Conservation (phyloP, 2,329 filamentous ascomycete species). For the Lachnellula hyalina region DNA sequence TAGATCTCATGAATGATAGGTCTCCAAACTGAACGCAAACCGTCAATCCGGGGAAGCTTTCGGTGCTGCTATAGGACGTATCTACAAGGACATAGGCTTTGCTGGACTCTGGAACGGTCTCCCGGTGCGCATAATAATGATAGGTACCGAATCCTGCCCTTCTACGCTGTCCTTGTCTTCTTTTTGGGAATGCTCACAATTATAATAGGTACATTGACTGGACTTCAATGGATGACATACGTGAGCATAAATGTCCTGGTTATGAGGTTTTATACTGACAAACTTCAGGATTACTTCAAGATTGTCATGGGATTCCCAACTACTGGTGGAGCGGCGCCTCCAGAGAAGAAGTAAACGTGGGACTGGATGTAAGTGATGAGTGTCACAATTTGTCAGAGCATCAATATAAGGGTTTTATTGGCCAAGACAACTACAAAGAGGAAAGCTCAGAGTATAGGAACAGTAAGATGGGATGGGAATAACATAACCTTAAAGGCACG, state of each 20-base stretch:
- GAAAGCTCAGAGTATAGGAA: too few relatives aligned
- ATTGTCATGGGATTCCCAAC: conserved; percentile 84
- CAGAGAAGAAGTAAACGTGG: conserved; percentile 21
- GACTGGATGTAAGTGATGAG: too few relatives aligned
- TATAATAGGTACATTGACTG: conserved; percentile 64
- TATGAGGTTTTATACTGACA: conserved; percentile 3
- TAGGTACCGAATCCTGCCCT: too few relatives aligned
- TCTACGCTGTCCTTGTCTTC: too few relatives aligned
- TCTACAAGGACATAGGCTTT: conserved; percentile 86
- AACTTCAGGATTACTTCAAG: conserved; percentile 72
- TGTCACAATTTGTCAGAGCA: too few relatives aligned
- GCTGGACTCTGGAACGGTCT: conserved; percentile 87
- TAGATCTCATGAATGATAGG: too few relatives aligned
- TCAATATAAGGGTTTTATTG: too few relatives aligned
- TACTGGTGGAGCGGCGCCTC: conserved; percentile 54
- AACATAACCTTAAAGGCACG: too few relatives aligned
- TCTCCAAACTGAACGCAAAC: conserved; percentile 78
- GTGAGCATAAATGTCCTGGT: conserved; percentile 36
- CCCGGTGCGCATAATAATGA: conserved; percentile 80
- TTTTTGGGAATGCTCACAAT: conserved; percentile 83
- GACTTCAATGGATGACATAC: conserved; percentile 92
- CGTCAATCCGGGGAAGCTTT: conserved; percentile 73
- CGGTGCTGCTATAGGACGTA: conserved; percentile 67
- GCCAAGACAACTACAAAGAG: too few relatives aligned
- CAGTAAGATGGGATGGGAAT: too few relatives aligned